These are phyloP conservation scores for Cyberlindnera galapagoensis DNA, from an alignment of 805 yeast species.

Conservation along the genomic window DNA sequence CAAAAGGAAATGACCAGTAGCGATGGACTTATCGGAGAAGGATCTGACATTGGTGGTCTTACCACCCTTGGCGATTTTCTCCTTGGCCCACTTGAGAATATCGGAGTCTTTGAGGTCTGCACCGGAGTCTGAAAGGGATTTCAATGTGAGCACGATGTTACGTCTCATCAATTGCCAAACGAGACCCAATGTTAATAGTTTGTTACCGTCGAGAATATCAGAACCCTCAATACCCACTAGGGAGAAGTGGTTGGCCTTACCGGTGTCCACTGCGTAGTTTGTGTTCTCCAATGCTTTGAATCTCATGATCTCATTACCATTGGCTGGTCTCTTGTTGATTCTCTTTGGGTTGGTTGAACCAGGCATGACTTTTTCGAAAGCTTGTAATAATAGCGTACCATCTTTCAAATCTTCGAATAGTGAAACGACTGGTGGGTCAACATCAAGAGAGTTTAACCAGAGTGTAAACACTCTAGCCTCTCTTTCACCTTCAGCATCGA, in stretches of 20 bases:
- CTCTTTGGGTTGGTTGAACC: constrained; percentile 77
- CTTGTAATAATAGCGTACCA: constrained; percentile 83
- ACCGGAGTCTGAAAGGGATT: constrained; percentile 59
- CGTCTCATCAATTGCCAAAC: constrained; percentile 99
- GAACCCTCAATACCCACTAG: constrained; percentile 98
- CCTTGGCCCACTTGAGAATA: constrained; percentile 91
- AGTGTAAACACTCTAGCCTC: constrained; percentile 97
- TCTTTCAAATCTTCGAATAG: constrained; percentile 93
- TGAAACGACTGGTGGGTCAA: constrained; percentile 87
- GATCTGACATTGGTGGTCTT: constrained; percentile 67
- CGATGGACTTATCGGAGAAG: constrained; percentile 72
- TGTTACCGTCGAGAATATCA: constrained; percentile 91
- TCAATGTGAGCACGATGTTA: constrained; percentile 81
- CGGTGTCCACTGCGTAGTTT: constrained; percentile 96
- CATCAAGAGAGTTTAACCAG: constrained; percentile 96
- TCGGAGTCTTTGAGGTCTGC: constrained; percentile 76
- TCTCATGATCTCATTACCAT: constrained; percentile 71
- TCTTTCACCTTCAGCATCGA: constrained; percentile 99
- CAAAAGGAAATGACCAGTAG: constrained; percentile 75
- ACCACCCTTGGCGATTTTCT: constrained; percentile 80
- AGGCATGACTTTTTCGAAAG: constrained; percentile 92
- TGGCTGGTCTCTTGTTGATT: constrained; percentile 77
- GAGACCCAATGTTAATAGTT: constrained; percentile 79
- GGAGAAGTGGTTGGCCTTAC: constrained; percentile 87
- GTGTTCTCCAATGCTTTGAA: constrained; percentile 96